A percentile compares a stretch with the other conserved stretches of the same genome.
These are phyloP conservation scores for Suillus occidentalis DNA, from an alignment of 768 basidiomycete genomes.

Conservation along the genomic window DNA sequence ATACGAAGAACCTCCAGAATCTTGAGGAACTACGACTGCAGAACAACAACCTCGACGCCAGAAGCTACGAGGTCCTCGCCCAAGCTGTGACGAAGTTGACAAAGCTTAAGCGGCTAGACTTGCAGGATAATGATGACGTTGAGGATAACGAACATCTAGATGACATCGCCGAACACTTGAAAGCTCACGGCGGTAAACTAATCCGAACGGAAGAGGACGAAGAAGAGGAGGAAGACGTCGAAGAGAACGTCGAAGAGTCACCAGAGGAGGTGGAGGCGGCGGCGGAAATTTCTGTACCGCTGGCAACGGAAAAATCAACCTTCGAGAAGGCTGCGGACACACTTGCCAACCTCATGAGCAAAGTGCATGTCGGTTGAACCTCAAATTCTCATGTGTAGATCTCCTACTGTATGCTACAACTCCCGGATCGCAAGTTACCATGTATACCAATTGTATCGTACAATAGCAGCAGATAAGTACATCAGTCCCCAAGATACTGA, in stretches of 20 bases:
- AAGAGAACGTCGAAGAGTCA: slow-evolving; percentile 35
- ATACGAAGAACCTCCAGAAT: slow-evolving; percentile 42
- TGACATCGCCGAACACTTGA: slow-evolving; percentile 53
- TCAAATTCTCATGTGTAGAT: slow-evolving; percentile 4
- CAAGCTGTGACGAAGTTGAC: slow-evolving; percentile 60
- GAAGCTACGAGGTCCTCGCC: slow-evolving; percentile 67
- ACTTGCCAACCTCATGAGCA: slow-evolving; percentile 66
- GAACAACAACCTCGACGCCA: slow-evolving; percentile 84
- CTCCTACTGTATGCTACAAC: slow-evolving; percentile 6
- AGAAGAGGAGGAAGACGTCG: slow-evolving; percentile 63
- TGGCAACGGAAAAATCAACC: slow-evolving; percentile 20
- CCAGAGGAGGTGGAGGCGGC: slow-evolving; percentile 31
- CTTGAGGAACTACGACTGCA: slow-evolving; percentile 80
- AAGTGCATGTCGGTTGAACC: slow-evolving; percentile 50
- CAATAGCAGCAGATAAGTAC: slow-evolving; percentile 5
- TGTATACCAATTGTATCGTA: slow-evolving; percentile 28
- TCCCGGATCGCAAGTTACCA: not conserved
- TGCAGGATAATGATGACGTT: slow-evolving; percentile 90
- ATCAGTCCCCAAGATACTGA: slow-evolving; percentile 7
- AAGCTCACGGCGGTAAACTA: slow-evolving; percentile 65
- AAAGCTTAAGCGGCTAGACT: slow-evolving; percentile 66
- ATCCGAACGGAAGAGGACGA: slow-evolving; percentile 80
- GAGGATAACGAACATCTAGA: slow-evolving; percentile 69
- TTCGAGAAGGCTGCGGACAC: slow-evolving; percentile 46
- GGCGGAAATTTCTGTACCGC: slow-evolving; percentile 20